Evolutionary conservation across 129 eudicot species (phyloP), one percentile per base, ranked within the genome.

Genomic region (Lactuca sativa): DNA sequence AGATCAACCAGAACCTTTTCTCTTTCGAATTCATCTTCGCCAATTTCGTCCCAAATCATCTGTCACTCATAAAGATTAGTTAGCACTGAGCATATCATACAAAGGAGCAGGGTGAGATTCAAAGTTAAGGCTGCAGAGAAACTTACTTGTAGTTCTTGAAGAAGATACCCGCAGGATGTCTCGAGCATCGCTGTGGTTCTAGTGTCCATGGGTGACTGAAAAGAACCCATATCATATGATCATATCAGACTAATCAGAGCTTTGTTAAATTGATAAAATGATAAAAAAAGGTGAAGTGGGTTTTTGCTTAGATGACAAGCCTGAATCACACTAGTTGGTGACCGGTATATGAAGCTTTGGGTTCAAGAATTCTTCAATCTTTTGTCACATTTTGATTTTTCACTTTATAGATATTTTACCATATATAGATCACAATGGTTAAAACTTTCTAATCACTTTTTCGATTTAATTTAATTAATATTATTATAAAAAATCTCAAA

Each of bases 21-120:
- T 77, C 95, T 76, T 52, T 84, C 90, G 31, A 64, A 70, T 40
- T 83, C 70, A 62, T 89, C 92, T 85, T 86, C 95, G 36, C 98
- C 98, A 44, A 92, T 90, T 85, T 89, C 95, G 74, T 92, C 92
- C 96, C 98, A 92, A 77, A 92, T 92, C 82, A 84, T 85, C 98
- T 89, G 78, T 66, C 33, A 7, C 1, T 33, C 8, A 1, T 34
- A 38, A 6, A 1, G 43, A 4, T 34, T 34, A 18, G 21, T 18
- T 18, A 18, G 21, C 1, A 51, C 15, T 37, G 47, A 7, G 1
- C 32, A 15, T 41, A 52, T 53, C 21, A 67, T 9, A 54, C 36
- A 7, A 9, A 38, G 43, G 43, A 38, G 7, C 9, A 44, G 52
- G 0, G n/a, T 44, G 6, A 56, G 3, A 3, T 32, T 30, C 32